Conservation (phyloP, 768 basidiomycete species). For the Pholiota conissans region DNA sequence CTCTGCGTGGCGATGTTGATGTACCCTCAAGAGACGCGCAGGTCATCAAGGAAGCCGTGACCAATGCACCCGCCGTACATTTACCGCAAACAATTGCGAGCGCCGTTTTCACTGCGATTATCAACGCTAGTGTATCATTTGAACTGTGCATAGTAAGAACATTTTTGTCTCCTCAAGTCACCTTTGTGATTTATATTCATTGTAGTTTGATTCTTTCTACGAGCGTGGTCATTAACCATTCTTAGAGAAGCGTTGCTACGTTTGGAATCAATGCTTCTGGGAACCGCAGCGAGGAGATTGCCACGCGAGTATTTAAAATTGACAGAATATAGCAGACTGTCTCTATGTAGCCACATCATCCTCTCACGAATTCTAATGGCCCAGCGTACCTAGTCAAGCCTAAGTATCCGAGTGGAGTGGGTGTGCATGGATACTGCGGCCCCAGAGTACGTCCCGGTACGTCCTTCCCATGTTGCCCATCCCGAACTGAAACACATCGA, state of each 20-base stretch:
- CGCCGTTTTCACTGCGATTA: slow-evolving; percentile 22
- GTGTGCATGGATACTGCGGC: not conserved
- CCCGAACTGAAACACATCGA: not conserved
- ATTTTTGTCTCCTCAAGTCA: not conserved
- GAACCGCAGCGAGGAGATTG: slow-evolving; percentile 6
- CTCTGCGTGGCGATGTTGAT: slow-evolving; percentile 20
- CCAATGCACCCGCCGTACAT: slow-evolving; percentile 15
- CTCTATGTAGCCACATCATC: not conserved
- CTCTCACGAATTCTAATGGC: not conserved
- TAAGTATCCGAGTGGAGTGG: not conserved
- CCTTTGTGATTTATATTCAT: not conserved
- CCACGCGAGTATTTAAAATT: slow-evolving; percentile 6
- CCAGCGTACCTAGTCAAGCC: not conserved
- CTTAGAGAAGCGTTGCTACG: not conserved
- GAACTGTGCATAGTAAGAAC: slow-evolving; percentile 23
- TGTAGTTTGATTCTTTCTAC: slow-evolving; percentile 21
- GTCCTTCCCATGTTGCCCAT: not conserved
- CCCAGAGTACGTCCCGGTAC: not conserved
- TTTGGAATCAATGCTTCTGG: not conserved
- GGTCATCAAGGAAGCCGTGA: slow-evolving; percentile 22
- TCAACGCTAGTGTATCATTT: slow-evolving; percentile 24
- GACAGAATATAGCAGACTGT: slow-evolving; percentile 17
- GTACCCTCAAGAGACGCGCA: slow-evolving; percentile 24
- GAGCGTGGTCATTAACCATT: slow-evolving; percentile 6
- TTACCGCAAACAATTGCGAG: slow-evolving; percentile 22